Evolutionary conservation across 495 filamentous ascomycete genomes (phyloP), one percentile per base, ranked within the genome.

Genomic region (Hamigera avellanea): DNA sequence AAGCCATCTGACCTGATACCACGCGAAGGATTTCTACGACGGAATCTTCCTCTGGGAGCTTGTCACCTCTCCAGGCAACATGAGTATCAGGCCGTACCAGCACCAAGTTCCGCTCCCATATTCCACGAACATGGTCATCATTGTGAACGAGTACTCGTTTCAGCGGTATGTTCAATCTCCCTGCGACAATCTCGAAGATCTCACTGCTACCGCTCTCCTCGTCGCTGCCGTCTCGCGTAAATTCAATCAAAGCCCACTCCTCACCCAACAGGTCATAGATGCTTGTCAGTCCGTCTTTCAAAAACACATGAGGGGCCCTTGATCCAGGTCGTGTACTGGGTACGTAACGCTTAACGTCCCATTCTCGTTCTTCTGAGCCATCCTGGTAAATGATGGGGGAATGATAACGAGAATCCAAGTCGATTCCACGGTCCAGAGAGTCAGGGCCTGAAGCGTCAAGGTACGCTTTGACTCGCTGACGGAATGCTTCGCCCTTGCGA

Each of bases 281-380:
- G 21, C 45, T 51, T 1, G 48, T 46, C 3, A 8, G 14, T 1
- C 45, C 50, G 35, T 55, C 51, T 10, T 35, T 45, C 32, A 59
- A 29, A 31, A 54, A 56, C 2, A 59, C 50, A 48, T 57, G 53
- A 8, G 58, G 58, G 1, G 50, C 52, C n/a, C 58, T 33, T 14
- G 23, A 19, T 3, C 56, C 58, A 0, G 56, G 56, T 32, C 42
- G 39, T 1, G 56, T 62, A 13, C 42, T 46, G 13, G 58, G 48
- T 6, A 17, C 25, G 26, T 59, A 59, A 6, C 26, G 13, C 14
- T 21, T 26, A 0, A 37, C 17, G 10, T 47, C 34, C 45, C 47
- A 60, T 15, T 33, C 21, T 13, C 30, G 25, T n/a, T 41, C 40
- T 8, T 14, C n/a, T 1, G 32, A 35, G 3, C 40, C 42, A 26